Percentiles rank a stretch among this genome's conserved stretches.
Conservation (phyloP, 108 stramenopile species). For the Conticribra guillardii region DNA sequence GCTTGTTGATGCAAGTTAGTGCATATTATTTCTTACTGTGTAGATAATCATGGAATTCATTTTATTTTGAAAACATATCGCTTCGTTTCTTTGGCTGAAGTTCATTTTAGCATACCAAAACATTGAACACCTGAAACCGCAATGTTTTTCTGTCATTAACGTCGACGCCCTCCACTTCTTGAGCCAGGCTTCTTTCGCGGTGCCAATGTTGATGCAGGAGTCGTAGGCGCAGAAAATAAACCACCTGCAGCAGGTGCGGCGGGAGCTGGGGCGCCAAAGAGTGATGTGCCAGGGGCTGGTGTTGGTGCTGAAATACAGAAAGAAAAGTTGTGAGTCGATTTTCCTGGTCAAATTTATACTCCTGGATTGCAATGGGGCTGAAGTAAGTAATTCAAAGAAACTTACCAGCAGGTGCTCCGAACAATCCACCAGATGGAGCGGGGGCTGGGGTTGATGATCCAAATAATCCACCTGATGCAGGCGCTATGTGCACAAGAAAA, state of each 20-base stretch:
- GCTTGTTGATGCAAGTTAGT: too few relatives aligned
- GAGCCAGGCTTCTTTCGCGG: slow-evolving; percentile 42
- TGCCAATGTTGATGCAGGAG: slow-evolving; percentile 47
- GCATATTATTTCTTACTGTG: too few relatives aligned
- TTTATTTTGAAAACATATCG: too few relatives aligned
- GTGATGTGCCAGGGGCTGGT: slow-evolving; percentile 39
- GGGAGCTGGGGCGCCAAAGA: slow-evolving; percentile 58
- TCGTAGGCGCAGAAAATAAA: slow-evolving; percentile 40
- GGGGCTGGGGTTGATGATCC: slow-evolving; percentile 43
- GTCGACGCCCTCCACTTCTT: slow-evolving; percentile 43
- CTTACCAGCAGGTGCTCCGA: slow-evolving; percentile 48
- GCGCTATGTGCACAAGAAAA: not conserved
- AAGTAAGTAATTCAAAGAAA: not conserved
- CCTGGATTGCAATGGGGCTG: not conserved
- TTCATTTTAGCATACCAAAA: too few relatives aligned
- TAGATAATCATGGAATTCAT: too few relatives aligned
- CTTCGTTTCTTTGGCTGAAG: too few relatives aligned
- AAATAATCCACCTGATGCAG: slow-evolving; percentile 5
- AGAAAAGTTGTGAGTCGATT: too few relatives aligned
- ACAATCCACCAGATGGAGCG: slow-evolving; percentile 36
- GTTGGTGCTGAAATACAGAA: slow-evolving; percentile 49
- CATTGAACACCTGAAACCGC: too few relatives aligned
- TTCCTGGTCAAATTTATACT: not conserved
- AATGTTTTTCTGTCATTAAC: too few relatives aligned
- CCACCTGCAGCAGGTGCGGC: slow-evolving; percentile 48